Conservation (phyloP, 805 yeast genomes). For the Hanseniaspora nectarophila region DNA sequence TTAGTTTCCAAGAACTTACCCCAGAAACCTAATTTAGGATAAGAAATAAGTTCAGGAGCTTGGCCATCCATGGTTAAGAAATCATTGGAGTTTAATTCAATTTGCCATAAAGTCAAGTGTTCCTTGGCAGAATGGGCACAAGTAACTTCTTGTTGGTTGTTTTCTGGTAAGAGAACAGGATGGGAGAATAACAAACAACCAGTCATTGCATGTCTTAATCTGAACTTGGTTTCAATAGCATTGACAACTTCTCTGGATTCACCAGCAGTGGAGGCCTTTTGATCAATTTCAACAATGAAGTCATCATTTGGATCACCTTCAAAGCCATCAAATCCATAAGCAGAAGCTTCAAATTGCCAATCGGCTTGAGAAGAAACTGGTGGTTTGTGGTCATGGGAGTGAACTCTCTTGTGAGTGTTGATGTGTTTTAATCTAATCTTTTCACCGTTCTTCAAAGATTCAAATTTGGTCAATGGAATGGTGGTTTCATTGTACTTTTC, state of each 20-base stretch:
- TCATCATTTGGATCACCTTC: conserved; percentile 79
- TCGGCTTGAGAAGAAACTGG: conserved; percentile 56
- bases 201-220: conserved; percentile 67
- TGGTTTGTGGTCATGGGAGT: conserved; percentile 72
- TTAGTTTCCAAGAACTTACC: conserved; percentile 57
- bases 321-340: conserved; percentile 67
- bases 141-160: conserved; percentile 84
- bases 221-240: conserved; percentile 59
- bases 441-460: conserved; percentile 53
- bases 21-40: conserved; percentile 42
- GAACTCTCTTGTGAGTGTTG: conserved; percentile 52
- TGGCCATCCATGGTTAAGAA: conserved; percentile 29
- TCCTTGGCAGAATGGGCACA: conserved; percentile 60
- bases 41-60: conserved; percentile 38
- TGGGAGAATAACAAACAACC: conserved; percentile 71
- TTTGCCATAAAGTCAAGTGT: conserved; percentile 54
- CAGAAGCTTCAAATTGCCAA: conserved; percentile 74
- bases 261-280: conserved; percentile 38
- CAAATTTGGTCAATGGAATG: conserved; percentile 43
- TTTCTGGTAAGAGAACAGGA: conserved; percentile 60
- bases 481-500: conserved; percentile 51
- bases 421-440: conserved; percentile 57
- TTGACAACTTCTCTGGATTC: conserved; percentile 44
- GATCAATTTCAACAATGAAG: conserved; percentile 61
- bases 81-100: conserved; percentile 54